Evolutionary conservation across 345 rosid genomes (phyloP).

Genomic region (Balakata baccata): DNA sequence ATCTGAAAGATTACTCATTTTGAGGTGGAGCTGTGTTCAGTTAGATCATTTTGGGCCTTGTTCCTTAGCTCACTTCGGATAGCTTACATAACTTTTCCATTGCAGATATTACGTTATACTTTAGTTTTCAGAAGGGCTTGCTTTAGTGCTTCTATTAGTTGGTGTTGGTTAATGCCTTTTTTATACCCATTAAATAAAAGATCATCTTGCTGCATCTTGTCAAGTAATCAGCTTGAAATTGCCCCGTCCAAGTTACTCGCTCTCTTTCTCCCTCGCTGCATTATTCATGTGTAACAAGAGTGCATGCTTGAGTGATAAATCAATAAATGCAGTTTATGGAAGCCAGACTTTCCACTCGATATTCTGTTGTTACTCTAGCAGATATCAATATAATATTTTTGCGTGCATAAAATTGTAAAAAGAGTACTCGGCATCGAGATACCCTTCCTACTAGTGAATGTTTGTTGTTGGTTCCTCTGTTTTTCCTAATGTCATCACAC

Average conservation of each 20-base stretch:
- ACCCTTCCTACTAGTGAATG: background rate
- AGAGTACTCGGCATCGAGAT: background rate
- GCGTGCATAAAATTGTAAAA: background rate
- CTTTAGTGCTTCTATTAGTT: background rate
- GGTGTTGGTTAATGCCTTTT: background rate
- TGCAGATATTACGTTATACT: background rate
- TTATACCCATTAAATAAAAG: background rate
- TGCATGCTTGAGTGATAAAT: too few relatives aligned
- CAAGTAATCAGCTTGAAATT: background rate
- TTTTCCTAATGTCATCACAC: background rate
- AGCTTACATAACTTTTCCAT: background rate
- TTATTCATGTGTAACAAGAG: background rate
- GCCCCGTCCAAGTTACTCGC: too few relatives aligned
- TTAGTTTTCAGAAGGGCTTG: background rate
- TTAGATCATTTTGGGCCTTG: background rate
- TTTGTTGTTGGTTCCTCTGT: too few relatives aligned
- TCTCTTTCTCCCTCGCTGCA: background rate
- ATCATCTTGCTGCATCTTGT: background rate
- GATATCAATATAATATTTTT: background rate
- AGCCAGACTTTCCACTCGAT: background rate
- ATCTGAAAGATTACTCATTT: slow-evolving; percentile 90
- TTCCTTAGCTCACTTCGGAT: background rate
- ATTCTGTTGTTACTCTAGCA: background rate
- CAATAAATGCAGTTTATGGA: too few relatives aligned
- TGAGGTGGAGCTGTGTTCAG: slow-evolving; percentile 24